Percentiles rank a stretch among this genome's conserved stretches.
Conservation (phyloP, 345 rosid species). For the Eucalyptus cloeziana region DNA sequence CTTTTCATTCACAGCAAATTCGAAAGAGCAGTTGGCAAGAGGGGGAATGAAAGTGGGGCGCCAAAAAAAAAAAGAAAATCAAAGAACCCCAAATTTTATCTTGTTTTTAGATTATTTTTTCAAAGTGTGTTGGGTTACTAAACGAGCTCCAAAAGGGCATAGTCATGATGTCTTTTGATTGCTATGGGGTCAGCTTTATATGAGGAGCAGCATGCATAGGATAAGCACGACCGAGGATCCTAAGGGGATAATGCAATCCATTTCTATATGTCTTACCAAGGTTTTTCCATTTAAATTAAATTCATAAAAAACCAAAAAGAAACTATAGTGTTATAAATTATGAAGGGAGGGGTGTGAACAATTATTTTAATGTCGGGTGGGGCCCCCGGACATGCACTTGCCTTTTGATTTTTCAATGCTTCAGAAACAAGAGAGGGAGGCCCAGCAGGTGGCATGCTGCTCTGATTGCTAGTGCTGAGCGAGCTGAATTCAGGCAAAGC, state of each 20-base stretch:
- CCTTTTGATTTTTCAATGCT: background rate
- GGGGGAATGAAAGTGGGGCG: background rate
- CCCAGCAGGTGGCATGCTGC: background rate
- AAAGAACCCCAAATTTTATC: background rate
- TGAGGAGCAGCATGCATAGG: background rate
- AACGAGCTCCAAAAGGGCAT: background rate
- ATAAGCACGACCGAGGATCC: background rate
- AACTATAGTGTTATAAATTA: background rate
- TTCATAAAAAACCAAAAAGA: background rate
- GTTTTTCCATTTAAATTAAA: background rate
- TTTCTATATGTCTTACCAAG: background rate
- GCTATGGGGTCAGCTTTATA: background rate
- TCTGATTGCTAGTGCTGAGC: background rate
- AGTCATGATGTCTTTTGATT: background rate
- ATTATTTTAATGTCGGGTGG: background rate
- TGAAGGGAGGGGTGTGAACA: background rate
- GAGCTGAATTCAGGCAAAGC: background rate
- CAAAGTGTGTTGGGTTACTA: background rate
- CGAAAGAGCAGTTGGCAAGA: background rate
- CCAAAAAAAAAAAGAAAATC: background rate
- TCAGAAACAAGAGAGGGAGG: background rate
- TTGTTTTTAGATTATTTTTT: background rate
- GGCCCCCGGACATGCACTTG: background rate
- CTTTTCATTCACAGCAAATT: background rate
- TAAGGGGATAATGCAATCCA: background rate